Evolutionary conservation across 2,329 filamentous ascomycete genomes (phyloP).

Genomic region (Colletotrichum tropicicola): DNA sequence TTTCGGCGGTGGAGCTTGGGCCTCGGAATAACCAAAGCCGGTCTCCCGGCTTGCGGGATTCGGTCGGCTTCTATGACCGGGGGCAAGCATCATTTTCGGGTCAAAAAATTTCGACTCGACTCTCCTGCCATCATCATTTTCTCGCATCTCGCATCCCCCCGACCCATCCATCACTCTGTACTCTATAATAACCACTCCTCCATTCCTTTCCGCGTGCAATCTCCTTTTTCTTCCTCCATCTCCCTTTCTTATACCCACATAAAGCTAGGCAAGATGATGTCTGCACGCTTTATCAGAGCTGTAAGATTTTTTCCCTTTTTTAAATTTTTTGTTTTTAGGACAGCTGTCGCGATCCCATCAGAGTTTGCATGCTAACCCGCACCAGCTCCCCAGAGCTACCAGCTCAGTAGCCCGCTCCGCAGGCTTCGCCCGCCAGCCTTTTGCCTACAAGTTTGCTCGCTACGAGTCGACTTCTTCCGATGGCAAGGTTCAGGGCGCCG

Average conservation of each 20-base stretch:
- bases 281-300: slow-evolving; percentile 77
- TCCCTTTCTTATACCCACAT: slow-evolving; percentile 36
- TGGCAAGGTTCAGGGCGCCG: slow-evolving; percentile 90
- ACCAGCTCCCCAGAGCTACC: slow-evolving; percentile 80
- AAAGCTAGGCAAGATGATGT: slow-evolving; percentile 68
- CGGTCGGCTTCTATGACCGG: slow-evolving; percentile 53
- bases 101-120: slow-evolving; percentile 47
- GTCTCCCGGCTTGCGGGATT: slow-evolving; percentile 43
- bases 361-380: slow-evolving; percentile 34
- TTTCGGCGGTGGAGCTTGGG: background rate
- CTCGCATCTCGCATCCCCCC: slow-evolving; percentile 15
- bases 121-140: slow-evolving; percentile 33
- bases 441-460: slow-evolving; percentile 78
- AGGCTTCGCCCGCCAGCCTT: slow-evolving; percentile 73
- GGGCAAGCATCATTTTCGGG: slow-evolving; percentile 42
- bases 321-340: slow-evolving; percentile 43
- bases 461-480: slow-evolving; percentile 76
- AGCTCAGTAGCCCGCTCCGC: slow-evolving; percentile 74
- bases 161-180: slow-evolving; percentile 24
- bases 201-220: slow-evolving; percentile 30
- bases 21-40: slow-evolving; percentile 25
- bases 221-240: slow-evolving; percentile 36
- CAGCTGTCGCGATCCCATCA: slow-evolving; percentile 22
- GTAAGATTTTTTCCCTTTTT: no score
- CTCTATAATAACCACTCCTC: slow-evolving; percentile 30